These are phyloP conservation scores for Penicillium egyptiacum DNA, from an alignment of 495 filamentous ascomycete species.

Conservation along the genomic window DNA sequence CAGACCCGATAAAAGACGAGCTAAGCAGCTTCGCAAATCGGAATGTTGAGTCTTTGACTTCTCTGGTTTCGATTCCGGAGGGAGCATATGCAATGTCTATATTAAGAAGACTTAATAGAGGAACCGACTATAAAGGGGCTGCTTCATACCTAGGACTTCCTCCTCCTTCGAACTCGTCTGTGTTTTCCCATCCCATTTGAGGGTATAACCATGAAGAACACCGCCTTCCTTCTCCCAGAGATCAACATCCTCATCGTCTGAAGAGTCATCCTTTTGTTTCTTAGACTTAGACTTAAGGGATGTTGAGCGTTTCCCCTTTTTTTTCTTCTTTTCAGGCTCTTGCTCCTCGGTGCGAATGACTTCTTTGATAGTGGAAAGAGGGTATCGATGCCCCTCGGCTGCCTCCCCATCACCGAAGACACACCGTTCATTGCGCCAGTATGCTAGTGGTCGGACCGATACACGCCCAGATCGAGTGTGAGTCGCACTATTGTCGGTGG, in stretches of 20 bases:
- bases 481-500: conserved; percentile 46
- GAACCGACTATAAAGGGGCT: neutral
- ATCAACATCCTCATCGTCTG: conserved; percentile 52
- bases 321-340: conserved; percentile 41
- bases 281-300: conserved; percentile 40
- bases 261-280: conserved; percentile 37
- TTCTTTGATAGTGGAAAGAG: conserved; percentile 67
- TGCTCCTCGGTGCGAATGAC: conserved; percentile 71
- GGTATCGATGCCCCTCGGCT: conserved; percentile 51
- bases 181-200: conserved; percentile 54
- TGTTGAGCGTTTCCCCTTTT: conserved; percentile 26
- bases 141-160: conserved; percentile 53
- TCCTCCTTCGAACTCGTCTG: conserved; percentile 57
- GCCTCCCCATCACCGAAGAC: conserved; percentile 63
- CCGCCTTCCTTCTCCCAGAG: conserved; percentile 62
- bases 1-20: conserved; percentile 79
- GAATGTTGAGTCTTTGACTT: conserved; percentile 74
- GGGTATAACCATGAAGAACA: conserved; percentile 57
- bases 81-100: conserved; percentile 74
- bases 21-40: conserved; percentile 83
- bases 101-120: conserved; percentile 17
- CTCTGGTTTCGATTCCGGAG: conserved; percentile 68
- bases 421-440: conserved; percentile 80
- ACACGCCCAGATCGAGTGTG: conserved; percentile 57
- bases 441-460: conserved; percentile 73